Evolutionary conservation across 2,329 filamentous ascomycete genomes (phyloP).

Genomic region (Phaeosphaeriaceae sp.): DNA sequence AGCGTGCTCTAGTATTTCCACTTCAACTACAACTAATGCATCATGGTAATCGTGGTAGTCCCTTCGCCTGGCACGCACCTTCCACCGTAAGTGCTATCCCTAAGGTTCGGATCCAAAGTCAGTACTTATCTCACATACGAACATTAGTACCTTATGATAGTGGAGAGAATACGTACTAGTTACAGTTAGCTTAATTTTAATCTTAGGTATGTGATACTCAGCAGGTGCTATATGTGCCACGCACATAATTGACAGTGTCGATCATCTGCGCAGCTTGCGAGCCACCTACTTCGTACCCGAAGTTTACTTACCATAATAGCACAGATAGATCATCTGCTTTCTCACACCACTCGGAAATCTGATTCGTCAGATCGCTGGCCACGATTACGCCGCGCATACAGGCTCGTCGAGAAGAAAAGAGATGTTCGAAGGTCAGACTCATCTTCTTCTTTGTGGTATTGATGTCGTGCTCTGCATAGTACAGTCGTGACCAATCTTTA

Average conservation of each 20-base stretch:
- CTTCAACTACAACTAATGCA: no score
- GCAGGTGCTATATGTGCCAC: no score
- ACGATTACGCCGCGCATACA: background rate
- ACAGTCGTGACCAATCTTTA: background rate
- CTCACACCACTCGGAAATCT: background rate
- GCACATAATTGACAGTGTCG: no score
- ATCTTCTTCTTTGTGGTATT: background rate
- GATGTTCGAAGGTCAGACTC: background rate
- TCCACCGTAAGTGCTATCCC: background rate
- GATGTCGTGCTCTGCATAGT: background rate
- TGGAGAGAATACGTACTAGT: no score
- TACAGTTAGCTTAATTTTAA: no score
- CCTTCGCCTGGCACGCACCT: background rate
- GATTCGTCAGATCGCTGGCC: background rate
- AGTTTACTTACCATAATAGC: constrained; percentile 2
- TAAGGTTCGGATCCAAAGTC: no score
- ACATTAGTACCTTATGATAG: no score
- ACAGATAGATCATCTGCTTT: background rate
- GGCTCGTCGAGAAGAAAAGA: background rate
- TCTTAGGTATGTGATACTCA: no score
- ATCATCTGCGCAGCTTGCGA: no score
- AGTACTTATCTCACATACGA: no score
- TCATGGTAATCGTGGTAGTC: background rate
- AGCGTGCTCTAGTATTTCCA: no score
- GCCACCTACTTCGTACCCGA: no score